Base-by-base conservation (phyloP, 371 early-diverging fungal genomes). In the Zopfochytrium polystomum region DNA sequence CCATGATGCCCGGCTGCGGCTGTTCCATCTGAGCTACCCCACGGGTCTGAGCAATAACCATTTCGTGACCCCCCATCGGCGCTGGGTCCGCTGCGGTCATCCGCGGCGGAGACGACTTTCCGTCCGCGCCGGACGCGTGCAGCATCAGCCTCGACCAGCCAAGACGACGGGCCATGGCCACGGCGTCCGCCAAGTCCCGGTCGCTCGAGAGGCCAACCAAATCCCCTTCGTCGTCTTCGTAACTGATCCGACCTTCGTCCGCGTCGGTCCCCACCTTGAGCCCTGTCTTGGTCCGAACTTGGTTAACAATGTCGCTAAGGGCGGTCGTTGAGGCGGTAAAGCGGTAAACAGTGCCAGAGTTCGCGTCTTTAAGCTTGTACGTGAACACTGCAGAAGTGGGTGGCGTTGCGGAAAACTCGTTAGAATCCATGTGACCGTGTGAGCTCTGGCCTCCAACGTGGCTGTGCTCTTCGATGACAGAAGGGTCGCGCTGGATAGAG, bases 141-240 rank as follows among this genome's bases (percentile, higher is more conserved):
- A 93, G 70, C 70, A 90, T 35, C 15, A 62, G 86, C 33, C 92
- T 84, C 56, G 82, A 83, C 70, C 84, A 85, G 25, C 87, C 89
- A 34, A 80, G 79, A 58, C 86, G 83, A 53, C 82, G 81, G 44
- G 95, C 90, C 67, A 92, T 78, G 3, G 80, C 70, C 1, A 94
- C 89, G 13, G 92, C 91, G 57, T 93, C 92, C 11, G 78, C 68
- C 55, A 95, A 69, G 65, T 95, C 95, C 0, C 83, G 79, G 55
- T 90, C 88, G 13, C 80, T 77, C 30, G 83, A 83, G 66, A 95
- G 77, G 63, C 86, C 74, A n/a, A 95, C 88, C 55, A 85, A 72
- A 68, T 95, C 95, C 52, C 87, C 84, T 50, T 94, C 95, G 58
- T 94, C 93, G 62, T 95, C 95, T 56, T 88, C 56, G 65, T 93